Percentiles rank a stretch among this genome's conserved stretches.
Evolutionary conservation across 2,329 filamentous ascomycete genomes (phyloP).

Genomic region (Nemania abortiva): DNA sequence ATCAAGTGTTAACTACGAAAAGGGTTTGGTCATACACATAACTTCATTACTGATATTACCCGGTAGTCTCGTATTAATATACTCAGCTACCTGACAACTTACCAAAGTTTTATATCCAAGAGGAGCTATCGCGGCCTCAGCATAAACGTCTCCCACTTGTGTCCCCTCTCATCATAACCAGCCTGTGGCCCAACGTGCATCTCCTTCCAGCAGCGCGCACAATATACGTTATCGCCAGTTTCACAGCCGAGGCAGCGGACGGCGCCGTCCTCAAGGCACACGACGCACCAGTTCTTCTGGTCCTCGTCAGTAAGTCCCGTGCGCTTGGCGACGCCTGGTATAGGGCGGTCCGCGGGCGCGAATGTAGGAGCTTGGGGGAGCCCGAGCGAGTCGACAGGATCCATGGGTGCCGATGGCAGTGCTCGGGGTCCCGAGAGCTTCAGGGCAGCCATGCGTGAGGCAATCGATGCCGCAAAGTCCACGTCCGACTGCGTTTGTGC

Average conservation of each 20-base stretch:
- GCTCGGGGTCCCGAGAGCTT: constrained; percentile 49
- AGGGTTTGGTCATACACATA: not conserved
- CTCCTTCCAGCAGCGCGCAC: constrained; percentile 81
- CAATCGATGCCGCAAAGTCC: constrained; percentile 61
- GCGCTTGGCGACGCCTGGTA: constrained; percentile 55
- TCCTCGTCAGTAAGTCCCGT: constrained; percentile 75
- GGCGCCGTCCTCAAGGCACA: constrained; percentile 83
- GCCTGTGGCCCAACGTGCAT: constrained; percentile 79
- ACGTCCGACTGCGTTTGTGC: constrained; percentile 43
- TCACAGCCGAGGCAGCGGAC: constrained; percentile 80
- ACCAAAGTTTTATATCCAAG: not conserved
- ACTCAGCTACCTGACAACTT: not conserved
- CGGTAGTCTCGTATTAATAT: not conserved
- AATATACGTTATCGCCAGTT: constrained; percentile 73
- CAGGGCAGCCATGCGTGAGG: constrained; percentile 65
- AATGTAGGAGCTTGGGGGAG: constrained; percentile 65
- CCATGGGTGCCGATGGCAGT: constrained; percentile 48
- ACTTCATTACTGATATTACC: not conserved
- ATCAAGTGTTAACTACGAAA: not conserved
- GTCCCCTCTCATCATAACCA: constrained; percentile 76
- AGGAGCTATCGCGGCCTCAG: constrained; percentile 22
- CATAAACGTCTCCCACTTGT: constrained; percentile 73
- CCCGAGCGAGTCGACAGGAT: constrained; percentile 54
- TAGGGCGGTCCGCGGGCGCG: constrained; percentile 58
- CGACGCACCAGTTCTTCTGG: constrained; percentile 81